Percentiles rank a stretch among this genome's conserved stretches.
These are phyloP conservation scores for Penicillium occitanis DNA, from an alignment of 2,329 filamentous ascomycete species.

Conservation along the genomic window DNA sequence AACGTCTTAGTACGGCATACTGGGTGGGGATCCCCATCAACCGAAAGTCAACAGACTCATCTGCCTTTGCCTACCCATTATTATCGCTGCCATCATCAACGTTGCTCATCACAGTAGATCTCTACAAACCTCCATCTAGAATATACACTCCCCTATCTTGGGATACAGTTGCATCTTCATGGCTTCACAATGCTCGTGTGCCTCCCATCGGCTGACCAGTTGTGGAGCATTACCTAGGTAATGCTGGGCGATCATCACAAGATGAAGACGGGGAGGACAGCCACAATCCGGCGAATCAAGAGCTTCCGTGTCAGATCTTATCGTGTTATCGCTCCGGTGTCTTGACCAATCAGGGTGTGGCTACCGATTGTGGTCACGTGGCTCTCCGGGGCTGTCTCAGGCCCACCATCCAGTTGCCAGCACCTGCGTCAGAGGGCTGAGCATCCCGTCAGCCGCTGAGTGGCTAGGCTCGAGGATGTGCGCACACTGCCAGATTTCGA, in stretches of 20 bases:
- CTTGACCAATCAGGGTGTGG: constrained; percentile 7
- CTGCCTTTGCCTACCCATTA: background rate
- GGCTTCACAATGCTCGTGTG: constrained; percentile 11
- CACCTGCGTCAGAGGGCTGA: constrained; percentile 8
- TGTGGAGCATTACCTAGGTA: background rate
- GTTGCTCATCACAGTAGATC: background rate
- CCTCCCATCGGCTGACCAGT: constrained; percentile 6
- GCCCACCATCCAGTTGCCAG: background rate
- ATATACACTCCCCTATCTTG: background rate
- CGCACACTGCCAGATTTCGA: background rate
- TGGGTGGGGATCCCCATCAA: background rate
- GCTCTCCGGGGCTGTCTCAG: background rate
- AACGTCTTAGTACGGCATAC: background rate
- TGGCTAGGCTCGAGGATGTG: background rate
- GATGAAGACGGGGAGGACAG: constrained; percentile 5
- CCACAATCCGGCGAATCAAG: background rate
- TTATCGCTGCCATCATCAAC: background rate
- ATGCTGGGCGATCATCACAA: background rate
- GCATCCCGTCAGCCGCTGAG: background rate
- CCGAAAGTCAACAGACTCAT: background rate
- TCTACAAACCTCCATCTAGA: background rate
- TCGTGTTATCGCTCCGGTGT: constrained; percentile 19
- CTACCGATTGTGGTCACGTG: background rate
- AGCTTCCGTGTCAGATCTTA: constrained; percentile 12
- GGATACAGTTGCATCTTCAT: background rate